Evolutionary conservation across 1,139 yeast genomes (phyloP).

Genomic region (Meyerozyma carpophila): DNA sequence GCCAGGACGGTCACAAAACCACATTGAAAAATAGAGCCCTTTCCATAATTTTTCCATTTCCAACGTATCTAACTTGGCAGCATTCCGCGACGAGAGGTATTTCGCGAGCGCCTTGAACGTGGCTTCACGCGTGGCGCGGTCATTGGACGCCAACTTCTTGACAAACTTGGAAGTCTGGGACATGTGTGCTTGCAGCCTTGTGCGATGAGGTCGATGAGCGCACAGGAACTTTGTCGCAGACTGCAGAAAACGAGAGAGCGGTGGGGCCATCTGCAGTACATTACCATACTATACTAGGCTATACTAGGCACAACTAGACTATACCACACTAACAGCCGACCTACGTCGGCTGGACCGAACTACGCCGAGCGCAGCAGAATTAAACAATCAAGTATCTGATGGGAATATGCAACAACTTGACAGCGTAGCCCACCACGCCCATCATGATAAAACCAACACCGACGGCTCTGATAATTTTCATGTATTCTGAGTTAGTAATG

Average conservation of each 20-base stretch:
- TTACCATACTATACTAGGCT: background rate
- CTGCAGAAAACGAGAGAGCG: background rate
- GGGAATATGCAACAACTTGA: conserved; percentile 93
- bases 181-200: conserved; percentile 10
- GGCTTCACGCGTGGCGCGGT: conserved; percentile 65
- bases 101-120: conserved; percentile 66
- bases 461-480: conserved; percentile 87
- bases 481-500: conserved; percentile 58
- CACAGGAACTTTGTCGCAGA: no score
- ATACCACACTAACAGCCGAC: background rate
- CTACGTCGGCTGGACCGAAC: background rate
- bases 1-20: conserved; percentile 91
- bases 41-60: conserved; percentile 89
- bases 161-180: conserved; percentile 47
- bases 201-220: conserved; percentile 1
- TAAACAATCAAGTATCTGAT: conserved; percentile 94
- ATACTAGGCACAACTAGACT: no score
- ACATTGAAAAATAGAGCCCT: conserved; percentile 88
- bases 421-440: conserved; percentile 96
- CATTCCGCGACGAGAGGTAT: conserved; percentile 42
- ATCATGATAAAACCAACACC: conserved; percentile 95
- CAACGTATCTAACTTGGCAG: conserved; percentile 22
- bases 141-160: conserved; percentile 80
- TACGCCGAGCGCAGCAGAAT: conserved; percentile 8
- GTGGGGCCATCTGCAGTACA: background rate